Conservation (phyloP, 2,329 filamentous ascomycete genomes). For the Xylaria sp. region DNA sequence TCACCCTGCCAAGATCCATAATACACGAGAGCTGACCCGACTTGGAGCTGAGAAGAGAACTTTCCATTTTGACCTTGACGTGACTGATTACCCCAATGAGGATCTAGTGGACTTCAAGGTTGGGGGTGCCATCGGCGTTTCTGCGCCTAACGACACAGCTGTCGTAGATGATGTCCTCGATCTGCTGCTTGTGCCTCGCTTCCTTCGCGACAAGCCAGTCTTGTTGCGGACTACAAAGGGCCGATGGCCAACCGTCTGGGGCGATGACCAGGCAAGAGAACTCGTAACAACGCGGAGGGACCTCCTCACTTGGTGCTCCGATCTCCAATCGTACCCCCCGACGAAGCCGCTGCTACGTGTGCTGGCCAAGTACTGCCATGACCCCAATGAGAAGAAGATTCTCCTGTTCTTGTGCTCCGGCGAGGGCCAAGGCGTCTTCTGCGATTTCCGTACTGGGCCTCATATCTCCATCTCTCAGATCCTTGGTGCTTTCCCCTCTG, state of each 20-base stretch:
- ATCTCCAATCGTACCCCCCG: constrained; percentile 91
- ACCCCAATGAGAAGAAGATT: constrained; percentile 87
- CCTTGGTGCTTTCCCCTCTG: constrained; percentile 89
- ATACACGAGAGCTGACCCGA: constrained; percentile 86
- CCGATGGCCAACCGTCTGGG: constrained; percentile 98
- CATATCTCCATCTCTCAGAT: constrained; percentile 88
- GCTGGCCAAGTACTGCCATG: constrained; percentile 84
- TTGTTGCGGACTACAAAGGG: constrained; percentile 81
- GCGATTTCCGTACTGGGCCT: constrained; percentile 90
- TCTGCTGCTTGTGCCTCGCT: constrained; percentile 81
- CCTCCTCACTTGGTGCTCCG: constrained; percentile 94
- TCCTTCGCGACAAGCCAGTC: constrained; percentile 85
- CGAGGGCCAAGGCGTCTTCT: constrained; percentile 92
- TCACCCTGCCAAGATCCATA: constrained; percentile 87
- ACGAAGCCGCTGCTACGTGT: constrained; percentile 88
- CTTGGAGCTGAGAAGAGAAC: constrained; percentile 94
- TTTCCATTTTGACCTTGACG: constrained; percentile 96
- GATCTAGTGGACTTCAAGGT: constrained; percentile 93
- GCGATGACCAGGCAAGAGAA: constrained; percentile 84
- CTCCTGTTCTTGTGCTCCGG: constrained; percentile 86
- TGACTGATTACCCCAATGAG: constrained; percentile 92
- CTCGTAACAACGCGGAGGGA: constrained; percentile 91
- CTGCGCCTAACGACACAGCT: constrained; percentile 82
- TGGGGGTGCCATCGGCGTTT: constrained; percentile 93
- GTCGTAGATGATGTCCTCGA: constrained; percentile 88